phyloP scores from a whole-genome alignment of 176 grass and related monocot species.

The Miscanthus lutarioriparius region DNA sequence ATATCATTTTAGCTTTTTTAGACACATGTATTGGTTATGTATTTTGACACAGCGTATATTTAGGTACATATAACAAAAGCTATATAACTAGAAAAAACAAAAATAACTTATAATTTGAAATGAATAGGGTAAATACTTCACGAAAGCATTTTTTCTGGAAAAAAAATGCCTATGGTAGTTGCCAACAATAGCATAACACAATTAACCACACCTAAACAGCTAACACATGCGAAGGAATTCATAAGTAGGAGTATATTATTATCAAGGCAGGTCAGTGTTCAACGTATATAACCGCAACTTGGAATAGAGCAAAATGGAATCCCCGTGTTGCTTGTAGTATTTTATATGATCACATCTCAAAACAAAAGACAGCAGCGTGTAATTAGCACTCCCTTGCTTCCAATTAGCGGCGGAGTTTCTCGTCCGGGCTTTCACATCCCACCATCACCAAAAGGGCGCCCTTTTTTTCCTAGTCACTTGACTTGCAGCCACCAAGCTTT shows the following conservation, averaged over 20 bases:
- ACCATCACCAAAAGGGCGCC: conserved; percentile 29
- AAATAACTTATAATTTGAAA: no score
- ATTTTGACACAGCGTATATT: no score
- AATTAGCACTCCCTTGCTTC: not conserved
- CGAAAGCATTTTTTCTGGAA: rapidly evolving
- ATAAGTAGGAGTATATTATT: not conserved
- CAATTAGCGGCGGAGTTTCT: conserved; percentile 26
- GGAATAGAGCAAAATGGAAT: not conserved
- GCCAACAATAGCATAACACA: not conserved
- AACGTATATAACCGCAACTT: not conserved
- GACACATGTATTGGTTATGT: no score
- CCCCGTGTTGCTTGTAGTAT: not conserved
- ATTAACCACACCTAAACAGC: not conserved
- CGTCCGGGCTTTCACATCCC: conserved; percentile 45
- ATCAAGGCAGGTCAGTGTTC: not conserved
- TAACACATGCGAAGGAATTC: not conserved
- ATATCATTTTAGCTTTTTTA: no score
- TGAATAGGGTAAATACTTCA: no score
- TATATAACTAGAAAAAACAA: no score
- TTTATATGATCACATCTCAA: not conserved
- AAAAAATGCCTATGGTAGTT: not conserved
- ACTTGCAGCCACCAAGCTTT: conserved; percentile 12
- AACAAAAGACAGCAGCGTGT: not conserved
- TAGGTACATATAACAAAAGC: no score
- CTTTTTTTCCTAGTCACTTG: conserved; percentile 34